Evolutionary conservation across 2,329 filamentous ascomycete genomes (phyloP), one percentile per base, ranked within the genome.

Genomic region (Pezicula radicicola): DNA sequence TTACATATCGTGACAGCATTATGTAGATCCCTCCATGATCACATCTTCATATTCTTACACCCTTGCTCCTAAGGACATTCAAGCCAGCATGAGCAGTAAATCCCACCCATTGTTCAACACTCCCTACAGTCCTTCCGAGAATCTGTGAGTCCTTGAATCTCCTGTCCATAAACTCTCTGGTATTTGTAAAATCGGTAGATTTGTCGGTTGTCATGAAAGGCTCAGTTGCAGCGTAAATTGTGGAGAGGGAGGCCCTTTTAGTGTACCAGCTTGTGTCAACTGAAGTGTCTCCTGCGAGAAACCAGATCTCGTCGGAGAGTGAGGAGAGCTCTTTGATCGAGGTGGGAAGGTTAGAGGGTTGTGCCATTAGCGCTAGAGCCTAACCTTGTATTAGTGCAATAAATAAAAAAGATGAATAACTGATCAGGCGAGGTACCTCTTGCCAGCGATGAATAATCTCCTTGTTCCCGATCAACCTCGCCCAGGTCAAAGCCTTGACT

Each of bases 191-290:
- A n/a, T 81, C 83, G 0, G 79, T 73, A 4, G 87, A 91, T 54
- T 75, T 78, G 70, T 97, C 94, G 53, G 88, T 91, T 19, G 91
- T 97, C 91, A 97, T 97, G 72, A 92, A 96, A 5, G 97, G 75
- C 72, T 99, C 94, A 51, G 87, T 81, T 33, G 85, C 83, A 48
- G 90, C 90, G 65, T 89, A 90, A n/a, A 89, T 77, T 2, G 78
- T 77, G 1, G 81, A 77, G 21, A 89, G 68, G 0, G 76, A 79
- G 8, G 83, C 77, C 3, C 86, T 77, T 66, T 87, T 88, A 2
- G 84, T 85, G 62, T 99, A 99, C 94, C 94, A 99, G 4, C 84
- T 86, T 4, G 83, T 81, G 69, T 97, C 92, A 54, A 97, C 89
- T 19, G 85, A 81, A 19, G 74, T 77, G 69, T 97, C 94, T 47